Conservation (phyloP, 2,329 filamentous ascomycete species). For the Talaromyces verruculosus region DNA sequence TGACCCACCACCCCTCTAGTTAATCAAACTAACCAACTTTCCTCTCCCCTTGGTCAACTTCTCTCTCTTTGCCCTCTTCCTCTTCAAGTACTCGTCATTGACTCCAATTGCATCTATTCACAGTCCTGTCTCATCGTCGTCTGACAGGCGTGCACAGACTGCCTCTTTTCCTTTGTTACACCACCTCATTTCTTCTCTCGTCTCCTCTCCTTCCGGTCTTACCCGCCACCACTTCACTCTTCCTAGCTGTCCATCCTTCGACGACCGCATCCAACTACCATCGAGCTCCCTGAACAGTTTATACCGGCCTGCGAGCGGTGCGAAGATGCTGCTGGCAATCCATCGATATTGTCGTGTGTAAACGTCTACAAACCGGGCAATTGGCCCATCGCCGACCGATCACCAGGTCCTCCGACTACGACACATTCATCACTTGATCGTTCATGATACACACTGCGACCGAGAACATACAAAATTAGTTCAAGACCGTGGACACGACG, state of each 20-base stretch:
- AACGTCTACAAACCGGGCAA: conserved; percentile 3
- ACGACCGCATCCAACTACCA: no score
- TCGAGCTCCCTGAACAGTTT: neutral
- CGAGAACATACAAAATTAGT: neutral
- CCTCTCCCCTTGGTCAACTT: conserved; percentile 13
- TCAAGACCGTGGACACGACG: neutral
- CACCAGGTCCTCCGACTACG: neutral
- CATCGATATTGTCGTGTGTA: neutral
- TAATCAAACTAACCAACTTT: conserved; percentile 13
- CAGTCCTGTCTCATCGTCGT: neutral
- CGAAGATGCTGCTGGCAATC: conserved; percentile 17
- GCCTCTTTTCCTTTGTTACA: conserved; percentile 2
- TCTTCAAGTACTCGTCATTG: neutral
- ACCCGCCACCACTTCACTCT: neutral
- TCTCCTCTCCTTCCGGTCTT: neutral
- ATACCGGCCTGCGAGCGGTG: conserved; percentile 3
- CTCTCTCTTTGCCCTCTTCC: neutral
- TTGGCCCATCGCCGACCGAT: neutral
- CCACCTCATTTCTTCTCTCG: neutral
- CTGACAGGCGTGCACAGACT: neutral
- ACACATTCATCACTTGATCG: neutral
- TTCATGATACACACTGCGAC: neutral
- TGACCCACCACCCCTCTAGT: conserved; percentile 14
- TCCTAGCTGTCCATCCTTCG: neutral
- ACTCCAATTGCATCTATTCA: neutral